A percentile compares a stretch with the other conserved stretches of the same genome.
These are phyloP conservation scores for Sporothrix variecibatus DNA, from an alignment of 2,329 filamentous ascomycete genomes.

Conservation along the genomic window DNA sequence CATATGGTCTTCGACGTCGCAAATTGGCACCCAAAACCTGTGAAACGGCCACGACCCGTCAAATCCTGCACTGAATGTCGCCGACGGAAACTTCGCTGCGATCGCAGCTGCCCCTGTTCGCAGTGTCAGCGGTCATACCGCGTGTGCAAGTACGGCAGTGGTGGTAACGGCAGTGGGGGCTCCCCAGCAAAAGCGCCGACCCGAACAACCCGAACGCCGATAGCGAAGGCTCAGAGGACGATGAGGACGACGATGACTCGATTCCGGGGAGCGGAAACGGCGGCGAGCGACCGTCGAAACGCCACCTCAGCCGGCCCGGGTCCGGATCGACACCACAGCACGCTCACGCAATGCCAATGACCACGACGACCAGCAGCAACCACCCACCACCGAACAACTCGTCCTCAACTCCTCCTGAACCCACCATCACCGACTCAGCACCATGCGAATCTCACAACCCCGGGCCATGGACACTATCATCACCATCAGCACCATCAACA, in stretches of 20 bases:
- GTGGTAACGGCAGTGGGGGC: conserved; percentile 46
- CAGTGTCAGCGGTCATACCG: conserved; percentile 60
- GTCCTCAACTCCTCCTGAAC: conserved; percentile 31
- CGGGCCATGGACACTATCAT: neutral
- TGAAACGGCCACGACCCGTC: conserved; percentile 57
- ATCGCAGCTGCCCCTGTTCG: conserved; percentile 57
- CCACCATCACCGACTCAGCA: conserved; percentile 25
- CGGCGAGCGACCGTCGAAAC: conserved; percentile 43
- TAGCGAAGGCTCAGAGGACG: conserved; percentile 34
- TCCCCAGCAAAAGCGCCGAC: conserved; percentile 36
- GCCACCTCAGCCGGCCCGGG: conserved; percentile 33
- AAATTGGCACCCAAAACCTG: conserved; percentile 38
- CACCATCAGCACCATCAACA: neutral
- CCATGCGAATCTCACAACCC: conserved; percentile 14
- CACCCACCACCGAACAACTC: conserved; percentile 26
- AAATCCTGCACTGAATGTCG: conserved; percentile 60
- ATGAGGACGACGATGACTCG: conserved; percentile 31
- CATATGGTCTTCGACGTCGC: conserved; percentile 31
- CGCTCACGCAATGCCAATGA: conserved; percentile 27
- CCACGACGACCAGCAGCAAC: conserved; percentile 10
- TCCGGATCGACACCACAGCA: conserved; percentile 31
- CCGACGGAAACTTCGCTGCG: conserved; percentile 59
- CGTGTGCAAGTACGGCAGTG: conserved; percentile 52
- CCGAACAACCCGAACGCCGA: conserved; percentile 54
- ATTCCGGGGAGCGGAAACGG: conserved; percentile 6